Percentiles rank a stretch among this genome's conserved stretches.
Conservation (phyloP, 192 early-diverging fungal genomes). For the Umbelopsis isabellina region DNA sequence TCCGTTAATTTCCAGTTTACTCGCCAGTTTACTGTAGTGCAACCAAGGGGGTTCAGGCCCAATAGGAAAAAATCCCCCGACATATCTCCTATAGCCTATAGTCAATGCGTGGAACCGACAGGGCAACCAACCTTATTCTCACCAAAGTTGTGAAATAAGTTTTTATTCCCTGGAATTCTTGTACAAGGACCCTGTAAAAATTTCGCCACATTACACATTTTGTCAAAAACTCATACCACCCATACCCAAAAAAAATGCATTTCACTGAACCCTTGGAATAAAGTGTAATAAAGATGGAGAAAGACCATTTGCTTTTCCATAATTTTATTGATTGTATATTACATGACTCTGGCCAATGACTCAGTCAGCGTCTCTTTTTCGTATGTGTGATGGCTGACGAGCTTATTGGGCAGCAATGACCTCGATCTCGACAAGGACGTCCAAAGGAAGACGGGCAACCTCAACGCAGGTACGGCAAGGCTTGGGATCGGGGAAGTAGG, state of each 20-base stretch:
- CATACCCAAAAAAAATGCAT: no score
- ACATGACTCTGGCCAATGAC: background rate
- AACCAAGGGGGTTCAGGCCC: background rate
- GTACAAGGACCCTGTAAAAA: no score
- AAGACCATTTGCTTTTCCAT: background rate
- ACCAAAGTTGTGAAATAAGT: no score
- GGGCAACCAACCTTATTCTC: no score
- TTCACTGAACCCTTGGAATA: no score
- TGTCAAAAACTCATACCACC: no score
- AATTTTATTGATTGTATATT: background rate
- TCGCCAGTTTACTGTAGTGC: background rate
- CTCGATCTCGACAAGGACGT: slow-evolving; percentile 91
- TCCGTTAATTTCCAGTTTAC: slow-evolving; percentile 21
- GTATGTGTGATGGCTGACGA: background rate
- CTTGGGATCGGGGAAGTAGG: slow-evolving; percentile 50
- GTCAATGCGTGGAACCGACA: no score
- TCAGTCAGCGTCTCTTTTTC: background rate
- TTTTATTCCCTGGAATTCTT: no score
- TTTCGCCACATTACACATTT: no score
- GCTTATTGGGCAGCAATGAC: slow-evolving; percentile 62
- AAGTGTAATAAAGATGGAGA: no score
- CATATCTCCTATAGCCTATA: no score
- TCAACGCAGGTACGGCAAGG: slow-evolving; percentile 80
- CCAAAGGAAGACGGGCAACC: slow-evolving; percentile 86
- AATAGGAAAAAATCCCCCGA: background rate